A percentile compares a stretch with the other conserved stretches of the same genome.
These are phyloP conservation scores for Lonicera japonica DNA, from an alignment of 129 eudicot species.

Conservation along the genomic window DNA sequence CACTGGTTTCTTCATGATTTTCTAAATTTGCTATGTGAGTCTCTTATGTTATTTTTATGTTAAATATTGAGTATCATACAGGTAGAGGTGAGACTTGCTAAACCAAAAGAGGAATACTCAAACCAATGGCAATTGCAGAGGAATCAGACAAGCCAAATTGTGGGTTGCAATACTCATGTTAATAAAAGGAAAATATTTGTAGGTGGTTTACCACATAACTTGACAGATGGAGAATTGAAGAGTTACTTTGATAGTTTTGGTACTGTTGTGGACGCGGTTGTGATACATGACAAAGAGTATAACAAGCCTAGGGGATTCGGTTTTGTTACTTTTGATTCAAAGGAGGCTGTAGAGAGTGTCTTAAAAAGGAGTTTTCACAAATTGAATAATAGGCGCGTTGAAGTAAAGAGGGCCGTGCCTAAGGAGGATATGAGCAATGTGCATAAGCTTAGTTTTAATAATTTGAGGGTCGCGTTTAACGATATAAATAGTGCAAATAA, in stretches of 20 bases:
- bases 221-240: constrained; percentile 21
- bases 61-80: not conserved
- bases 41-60: not conserved
- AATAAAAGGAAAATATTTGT: constrained; percentile 23
- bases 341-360: constrained; percentile 19
- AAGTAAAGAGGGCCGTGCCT: constrained; percentile 27
- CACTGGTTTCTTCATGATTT: not conserved
- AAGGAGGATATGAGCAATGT: constrained; percentile 5
- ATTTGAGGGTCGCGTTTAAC: too few relatives aligned
- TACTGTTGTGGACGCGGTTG: constrained; percentile 19
- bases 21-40: too few relatives aligned
- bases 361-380: constrained; percentile 11
- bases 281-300: constrained; percentile 17
- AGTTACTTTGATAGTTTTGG: constrained; percentile 25
- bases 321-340: constrained; percentile 25
- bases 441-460: too few relatives aligned
- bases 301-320: constrained; percentile 29
- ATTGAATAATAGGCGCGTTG: constrained; percentile 21
- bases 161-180: not conserved
- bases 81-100: constrained; percentile 6
- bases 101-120: not conserved
- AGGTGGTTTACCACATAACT: constrained; percentile 24
- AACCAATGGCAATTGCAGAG: not conserved
- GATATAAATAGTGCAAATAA: too few relatives aligned
- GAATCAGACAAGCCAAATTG: not conserved